Base-by-base conservation (phyloP, 129 eudicot species). In the Chrysanthemum seticuspe region DNA sequence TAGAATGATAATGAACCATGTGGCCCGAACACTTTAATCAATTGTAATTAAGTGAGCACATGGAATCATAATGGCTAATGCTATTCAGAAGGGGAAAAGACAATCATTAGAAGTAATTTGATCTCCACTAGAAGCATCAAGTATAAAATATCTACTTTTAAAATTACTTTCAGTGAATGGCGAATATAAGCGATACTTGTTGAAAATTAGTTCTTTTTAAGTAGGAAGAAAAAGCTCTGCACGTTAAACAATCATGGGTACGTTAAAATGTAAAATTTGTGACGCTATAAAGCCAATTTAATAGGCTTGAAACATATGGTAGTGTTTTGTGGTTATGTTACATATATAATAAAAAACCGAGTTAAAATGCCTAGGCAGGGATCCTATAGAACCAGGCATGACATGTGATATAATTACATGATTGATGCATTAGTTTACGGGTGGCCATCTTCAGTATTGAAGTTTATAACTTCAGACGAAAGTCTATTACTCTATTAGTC, bases 21-120 rank as follows among this genome's bases (percentile, higher is more conserved):
- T 45, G 76, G 81, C 76, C 66, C 21, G 63, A 40, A 65, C 59
- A 62, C 15, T n/a, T 70, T 29, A 60, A 61, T 50, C 81, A 70
- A 18, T 13, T 69, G 65, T 51, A 59, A 70, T 21, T 14, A 56
- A 12, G 64, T 62, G 65, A 51, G 48, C 51, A 54, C 23, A 31
- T 14, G 29, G 18, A 70, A 6, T 61, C 10, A 60, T 29, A 40
- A 29, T 14, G 54, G 10, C 64, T 31, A 51, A 36, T 29, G 27
- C 57, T 60, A 57, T 51, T 34, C 49, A 52, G 55, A 53, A 76
- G 68, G 25, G 45, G 63, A 63, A 54, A 64, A 70, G 18, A 77
- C 53, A 62, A 70, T 62, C 65, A 62, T 45, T 50, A 61, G 44
- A 78, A 71, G 65, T 66, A 63, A 62, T 62, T 54, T 71, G 53